Percentiles rank a stretch among this genome's conserved stretches.
Evolutionary conservation across 495 filamentous ascomycete species (phyloP).

Genomic region (Aspergillus sparsus): DNA sequence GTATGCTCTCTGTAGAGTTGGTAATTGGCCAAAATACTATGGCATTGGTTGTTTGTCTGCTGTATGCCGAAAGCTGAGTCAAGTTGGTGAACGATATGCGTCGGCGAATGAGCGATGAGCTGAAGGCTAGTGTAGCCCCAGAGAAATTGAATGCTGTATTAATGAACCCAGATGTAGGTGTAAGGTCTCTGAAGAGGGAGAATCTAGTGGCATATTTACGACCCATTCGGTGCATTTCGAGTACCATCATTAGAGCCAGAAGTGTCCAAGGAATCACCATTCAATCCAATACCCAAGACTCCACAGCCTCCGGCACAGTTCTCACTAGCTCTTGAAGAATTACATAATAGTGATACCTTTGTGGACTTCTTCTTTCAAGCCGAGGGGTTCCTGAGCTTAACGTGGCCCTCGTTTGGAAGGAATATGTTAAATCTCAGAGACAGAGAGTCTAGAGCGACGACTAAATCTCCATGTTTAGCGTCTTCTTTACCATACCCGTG

Average conservation of each 20-base stretch:
- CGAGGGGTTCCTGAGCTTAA: background rate
- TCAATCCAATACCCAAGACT: background rate
- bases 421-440: no score
- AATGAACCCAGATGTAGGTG: conserved; percentile 20
- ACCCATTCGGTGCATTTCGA: conserved; percentile 12
- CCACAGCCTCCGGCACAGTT: background rate
- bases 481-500: conserved; percentile 2
- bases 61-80: conserved; percentile 24
- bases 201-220: background rate
- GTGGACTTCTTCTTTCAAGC: background rate
- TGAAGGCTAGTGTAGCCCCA: conserved; percentile 22
- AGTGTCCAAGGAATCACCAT: background rate
- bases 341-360: background rate
- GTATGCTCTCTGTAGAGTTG: no score
- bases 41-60: no score
- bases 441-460: no score
- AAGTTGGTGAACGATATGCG: conserved; percentile 24
- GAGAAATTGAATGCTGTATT: conserved; percentile 21
- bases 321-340: background rate
- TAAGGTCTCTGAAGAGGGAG: conserved; percentile 2
- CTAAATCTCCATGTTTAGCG: background rate
- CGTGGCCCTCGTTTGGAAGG: background rate
- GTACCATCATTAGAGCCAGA: background rate
- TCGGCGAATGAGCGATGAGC: conserved; percentile 28
- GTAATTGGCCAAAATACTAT: no score